Evolutionary conservation across 2,329 filamentous ascomycete species (phyloP).

Genomic region (Sarocladium strictum): DNA sequence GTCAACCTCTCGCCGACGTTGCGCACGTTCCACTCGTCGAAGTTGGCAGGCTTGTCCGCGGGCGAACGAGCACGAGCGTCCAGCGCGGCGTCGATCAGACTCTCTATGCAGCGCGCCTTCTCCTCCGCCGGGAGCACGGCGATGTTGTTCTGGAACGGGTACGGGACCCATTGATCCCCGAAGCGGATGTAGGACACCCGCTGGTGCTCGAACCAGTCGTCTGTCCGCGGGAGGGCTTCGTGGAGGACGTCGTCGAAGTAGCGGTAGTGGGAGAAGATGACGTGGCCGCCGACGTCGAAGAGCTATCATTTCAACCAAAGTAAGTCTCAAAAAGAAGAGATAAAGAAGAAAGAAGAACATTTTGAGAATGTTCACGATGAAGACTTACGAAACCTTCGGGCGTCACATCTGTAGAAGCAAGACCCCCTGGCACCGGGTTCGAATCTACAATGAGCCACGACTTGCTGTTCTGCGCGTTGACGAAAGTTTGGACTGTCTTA

Average conservation of each 20-base stretch:
- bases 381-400: slow-evolving; percentile 83
- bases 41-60: slow-evolving; percentile 80
- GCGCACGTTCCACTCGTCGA: slow-evolving; percentile 90
- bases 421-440: slow-evolving; percentile 78
- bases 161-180: slow-evolving; percentile 85
- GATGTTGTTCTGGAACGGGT: slow-evolving; percentile 97
- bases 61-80: slow-evolving; percentile 70
- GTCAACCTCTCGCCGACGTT: slow-evolving; percentile 79
- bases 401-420: slow-evolving; percentile 85
- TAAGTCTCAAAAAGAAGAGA: too few species aligned
- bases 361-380: slow-evolving; percentile 9
- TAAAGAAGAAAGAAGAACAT: too few species aligned
- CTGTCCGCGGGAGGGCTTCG: slow-evolving; percentile 79
- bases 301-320: slow-evolving; percentile 55
- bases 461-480: not conserved
- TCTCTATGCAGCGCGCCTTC: slow-evolving; percentile 80
- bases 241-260: slow-evolving; percentile 96
- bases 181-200: slow-evolving; percentile 92
- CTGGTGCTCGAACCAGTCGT: slow-evolving; percentile 90
- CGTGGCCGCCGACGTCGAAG: slow-evolving; percentile 90
- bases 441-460: slow-evolving; percentile 85
- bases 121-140: slow-evolving; percentile 90
- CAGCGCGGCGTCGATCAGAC: slow-evolving; percentile 82
- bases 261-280: slow-evolving; percentile 97
- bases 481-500: slow-evolving; percentile 62